These are phyloP conservation scores for Ceratocystis huliohia DNA, from an alignment of 2,329 filamentous ascomycete species.

Conservation along the genomic window DNA sequence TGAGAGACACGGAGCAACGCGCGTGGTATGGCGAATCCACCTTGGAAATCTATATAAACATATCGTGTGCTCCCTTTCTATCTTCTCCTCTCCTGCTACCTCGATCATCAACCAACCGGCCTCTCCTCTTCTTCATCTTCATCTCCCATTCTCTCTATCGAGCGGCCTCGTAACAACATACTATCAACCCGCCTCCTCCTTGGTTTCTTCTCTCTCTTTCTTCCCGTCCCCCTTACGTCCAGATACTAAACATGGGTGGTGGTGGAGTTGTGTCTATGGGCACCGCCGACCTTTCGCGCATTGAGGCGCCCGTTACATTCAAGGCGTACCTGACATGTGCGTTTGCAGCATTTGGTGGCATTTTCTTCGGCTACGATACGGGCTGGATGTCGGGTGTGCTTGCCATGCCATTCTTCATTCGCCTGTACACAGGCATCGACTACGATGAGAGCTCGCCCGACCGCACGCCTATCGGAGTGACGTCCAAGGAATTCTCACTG, in stretches of 20 bases:
- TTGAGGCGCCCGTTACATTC: constrained; percentile 56
- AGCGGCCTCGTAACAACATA: background rate
- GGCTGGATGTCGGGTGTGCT: constrained; percentile 60
- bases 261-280: constrained; percentile 20
- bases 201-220: background rate
- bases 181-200: background rate
- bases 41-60: constrained; percentile 7
- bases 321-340: constrained; percentile 58
- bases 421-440: constrained; percentile 29
- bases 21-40: background rate
- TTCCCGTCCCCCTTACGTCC: background rate
- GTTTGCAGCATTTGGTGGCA: constrained; percentile 58
- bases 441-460: constrained; percentile 32
- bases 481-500: constrained; percentile 23
- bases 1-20: background rate
- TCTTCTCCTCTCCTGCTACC: background rate
- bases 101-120: background rate
- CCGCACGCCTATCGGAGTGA: constrained; percentile 30
- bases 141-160: background rate
- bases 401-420: constrained; percentile 40
- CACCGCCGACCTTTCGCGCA: constrained; percentile 42
- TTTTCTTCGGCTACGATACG: constrained; percentile 70
- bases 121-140: background rate
- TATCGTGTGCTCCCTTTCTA: constrained; percentile 1
- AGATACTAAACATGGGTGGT: constrained; percentile 15